Evolutionary conservation across 1,139 yeast species (phyloP).

Genomic region (Candida sanyaensis): DNA sequence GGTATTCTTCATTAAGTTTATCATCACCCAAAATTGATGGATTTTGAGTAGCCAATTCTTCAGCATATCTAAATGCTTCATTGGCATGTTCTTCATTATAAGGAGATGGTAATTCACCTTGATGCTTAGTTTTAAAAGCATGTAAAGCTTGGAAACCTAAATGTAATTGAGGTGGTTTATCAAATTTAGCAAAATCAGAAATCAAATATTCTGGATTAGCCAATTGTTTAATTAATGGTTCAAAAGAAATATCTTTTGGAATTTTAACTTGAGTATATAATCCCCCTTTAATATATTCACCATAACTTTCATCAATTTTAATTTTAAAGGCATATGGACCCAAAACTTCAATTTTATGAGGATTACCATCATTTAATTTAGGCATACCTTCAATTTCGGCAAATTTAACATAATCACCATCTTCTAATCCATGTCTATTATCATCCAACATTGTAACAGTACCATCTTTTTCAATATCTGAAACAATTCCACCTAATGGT

Average conservation of each 20-base stretch:
- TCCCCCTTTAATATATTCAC: slow-evolving; percentile 81
- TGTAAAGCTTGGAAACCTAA: slow-evolving; percentile 90
- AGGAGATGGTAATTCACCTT: slow-evolving; percentile 75
- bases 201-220: slow-evolving; percentile 74
- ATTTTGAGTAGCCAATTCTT: slow-evolving; percentile 58
- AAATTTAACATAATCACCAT: slow-evolving; percentile 87
- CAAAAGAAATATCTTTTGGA: slow-evolving; percentile 65
- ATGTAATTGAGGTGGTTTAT: slow-evolving; percentile 87
- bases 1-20: slow-evolving; percentile 61
- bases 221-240: slow-evolving; percentile 66
- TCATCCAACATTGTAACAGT: slow-evolving; percentile 92
- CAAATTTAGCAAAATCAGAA: slow-evolving; percentile 92
- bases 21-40: slow-evolving; percentile 61
- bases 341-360: slow-evolving; percentile 76
- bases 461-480: slow-evolving; percentile 87
- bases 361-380: slow-evolving; percentile 67
- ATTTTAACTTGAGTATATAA: slow-evolving; percentile 89
- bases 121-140: slow-evolving; percentile 63
- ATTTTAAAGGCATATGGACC: slow-evolving; percentile 94
- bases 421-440: slow-evolving; percentile 89
- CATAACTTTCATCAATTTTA: slow-evolving; percentile 52
- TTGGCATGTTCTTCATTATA: slow-evolving; percentile 73
- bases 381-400: slow-evolving; percentile 80
- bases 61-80: slow-evolving; percentile 62
- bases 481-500: slow-evolving; percentile 80